A percentile compares a stretch with the other conserved stretches of the same genome.
These are phyloP conservation scores for Perilla frutescens DNA, from an alignment of 257 asterid species.

Conservation along the genomic window DNA sequence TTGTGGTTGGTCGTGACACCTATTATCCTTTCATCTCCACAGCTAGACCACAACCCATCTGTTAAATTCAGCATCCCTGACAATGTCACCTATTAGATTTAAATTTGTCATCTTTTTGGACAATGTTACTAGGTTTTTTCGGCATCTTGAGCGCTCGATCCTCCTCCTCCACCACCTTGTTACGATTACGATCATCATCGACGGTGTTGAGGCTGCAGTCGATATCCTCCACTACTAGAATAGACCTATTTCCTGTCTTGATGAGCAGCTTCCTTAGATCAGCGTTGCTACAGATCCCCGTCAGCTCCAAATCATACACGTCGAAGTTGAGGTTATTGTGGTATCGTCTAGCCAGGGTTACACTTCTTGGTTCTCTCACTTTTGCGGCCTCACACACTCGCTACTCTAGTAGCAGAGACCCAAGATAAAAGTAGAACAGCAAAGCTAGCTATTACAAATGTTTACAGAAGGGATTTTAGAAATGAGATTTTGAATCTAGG, in stretches of 20 bases:
- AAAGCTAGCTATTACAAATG: too few species aligned
- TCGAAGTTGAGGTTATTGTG: too few species aligned
- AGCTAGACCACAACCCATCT: conserved; percentile 61
- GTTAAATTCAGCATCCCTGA: conserved; percentile 57
- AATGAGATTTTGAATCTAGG: too few species aligned
- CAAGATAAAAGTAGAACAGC: too few species aligned
- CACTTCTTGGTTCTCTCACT: too few species aligned
- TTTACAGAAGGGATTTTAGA: too few species aligned
- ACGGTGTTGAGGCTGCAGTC: conserved; percentile 45
- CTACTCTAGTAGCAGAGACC: too few species aligned
- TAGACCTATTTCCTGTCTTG: conserved; percentile 45
- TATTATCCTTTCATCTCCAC: conserved; percentile 57
- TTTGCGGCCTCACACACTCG: too few species aligned
- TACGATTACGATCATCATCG: conserved; percentile 41
- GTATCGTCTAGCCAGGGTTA: too few species aligned
- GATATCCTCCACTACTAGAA: conserved; percentile 60
- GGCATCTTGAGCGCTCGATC: conserved; percentile 45
- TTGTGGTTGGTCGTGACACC: conserved; percentile 50
- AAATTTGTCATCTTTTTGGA: conserved; percentile 38
- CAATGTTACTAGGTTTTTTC: conserved; percentile 45
- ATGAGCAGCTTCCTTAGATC: conserved; percentile 50
- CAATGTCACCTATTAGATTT: conserved; percentile 46
- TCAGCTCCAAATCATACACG: conserved; percentile 57
- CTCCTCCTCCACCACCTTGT: conserved; percentile 46
- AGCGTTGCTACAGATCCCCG: conserved; percentile 41